Conservation (phyloP, 2,329 filamentous ascomycete genomes). For the Clarireedia paspali region DNA sequence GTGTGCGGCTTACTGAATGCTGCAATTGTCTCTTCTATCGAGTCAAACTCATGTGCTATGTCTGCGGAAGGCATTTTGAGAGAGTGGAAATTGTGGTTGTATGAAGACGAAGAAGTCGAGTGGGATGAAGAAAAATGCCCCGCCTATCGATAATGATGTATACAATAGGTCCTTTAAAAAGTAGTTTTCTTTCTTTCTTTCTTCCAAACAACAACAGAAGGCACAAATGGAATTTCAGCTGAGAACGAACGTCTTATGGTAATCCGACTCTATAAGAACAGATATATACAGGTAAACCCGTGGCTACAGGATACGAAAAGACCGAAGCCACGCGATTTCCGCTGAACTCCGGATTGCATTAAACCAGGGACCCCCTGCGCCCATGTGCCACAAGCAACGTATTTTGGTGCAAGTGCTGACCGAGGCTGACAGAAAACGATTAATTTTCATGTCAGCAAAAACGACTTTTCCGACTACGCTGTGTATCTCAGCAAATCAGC, state of each 20-base stretch:
- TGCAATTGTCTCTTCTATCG: constrained; percentile 55
- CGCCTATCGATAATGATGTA: constrained; percentile 6
- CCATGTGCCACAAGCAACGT: not conserved
- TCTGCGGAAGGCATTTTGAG: constrained; percentile 26
- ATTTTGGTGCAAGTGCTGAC: not conserved
- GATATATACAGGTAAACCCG: not conserved
- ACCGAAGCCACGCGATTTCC: not conserved
- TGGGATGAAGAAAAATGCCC: constrained; percentile 6
- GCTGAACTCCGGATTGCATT: not conserved
- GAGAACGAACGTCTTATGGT: not conserved
- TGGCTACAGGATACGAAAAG: not conserved
- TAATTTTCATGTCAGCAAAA: constrained; percentile 15
- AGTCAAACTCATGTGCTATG: constrained; percentile 45
- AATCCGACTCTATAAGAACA: not conserved
- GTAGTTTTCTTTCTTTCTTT: not conserved
- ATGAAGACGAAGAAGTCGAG: not conserved
- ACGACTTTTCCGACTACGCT: not conserved
- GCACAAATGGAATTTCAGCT: not conserved
- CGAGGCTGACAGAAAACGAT: constrained; percentile 12
- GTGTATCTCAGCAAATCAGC: constrained; percentile 1
- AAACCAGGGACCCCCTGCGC: not conserved
- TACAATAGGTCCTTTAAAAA: not conserved
- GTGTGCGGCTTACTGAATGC: constrained; percentile 48
- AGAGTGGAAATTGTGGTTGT: not conserved
- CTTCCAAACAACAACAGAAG: not conserved